Evolutionary conservation across 225 moss, liverwort and hornwort genomes (phyloP).

Genomic region (Marchantia paleacea): DNA sequence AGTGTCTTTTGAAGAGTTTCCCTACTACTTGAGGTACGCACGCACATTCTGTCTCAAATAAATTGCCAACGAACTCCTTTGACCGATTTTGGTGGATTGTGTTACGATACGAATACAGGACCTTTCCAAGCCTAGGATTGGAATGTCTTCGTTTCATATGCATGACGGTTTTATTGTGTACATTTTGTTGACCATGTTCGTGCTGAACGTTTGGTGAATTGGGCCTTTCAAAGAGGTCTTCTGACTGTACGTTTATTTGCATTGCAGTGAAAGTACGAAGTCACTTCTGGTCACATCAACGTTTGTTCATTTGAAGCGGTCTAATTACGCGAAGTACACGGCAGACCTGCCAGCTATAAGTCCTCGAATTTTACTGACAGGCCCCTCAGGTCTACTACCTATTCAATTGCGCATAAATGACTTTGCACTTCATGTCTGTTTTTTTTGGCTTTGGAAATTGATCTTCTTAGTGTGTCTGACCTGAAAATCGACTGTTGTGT

Average conservation of each 20-base stretch:
- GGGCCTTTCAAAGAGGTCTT: neutral
- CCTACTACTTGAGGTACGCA: conserved; percentile 48
- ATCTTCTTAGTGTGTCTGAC: neutral
- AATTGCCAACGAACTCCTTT: neutral
- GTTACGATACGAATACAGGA: neutral
- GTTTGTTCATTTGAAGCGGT: conserved; percentile 46
- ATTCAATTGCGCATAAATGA: neutral
- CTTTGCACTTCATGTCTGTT: neutral
- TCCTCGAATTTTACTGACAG: conserved; percentile 46
- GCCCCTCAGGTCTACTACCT: conserved; percentile 43
- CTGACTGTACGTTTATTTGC: neutral
- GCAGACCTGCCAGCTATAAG: conserved; percentile 48
- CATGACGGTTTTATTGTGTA: neutral
- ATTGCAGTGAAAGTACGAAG: conserved; percentile 49
- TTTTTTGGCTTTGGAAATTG: neutral
- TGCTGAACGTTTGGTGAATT: neutral
- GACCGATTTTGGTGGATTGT: neutral
- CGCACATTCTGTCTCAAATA: neutral
- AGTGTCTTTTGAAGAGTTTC: conserved; percentile 45
- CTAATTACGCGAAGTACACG: conserved; percentile 40
- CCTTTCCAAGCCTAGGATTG: neutral
- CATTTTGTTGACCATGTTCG: neutral
- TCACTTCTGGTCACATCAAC: conserved; percentile 47
- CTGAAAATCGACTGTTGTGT: neutral
- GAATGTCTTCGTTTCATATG: neutral